phyloP scores from a whole-genome alignment of 164 flowering plant species.

The Aristolochia contorta region DNA sequence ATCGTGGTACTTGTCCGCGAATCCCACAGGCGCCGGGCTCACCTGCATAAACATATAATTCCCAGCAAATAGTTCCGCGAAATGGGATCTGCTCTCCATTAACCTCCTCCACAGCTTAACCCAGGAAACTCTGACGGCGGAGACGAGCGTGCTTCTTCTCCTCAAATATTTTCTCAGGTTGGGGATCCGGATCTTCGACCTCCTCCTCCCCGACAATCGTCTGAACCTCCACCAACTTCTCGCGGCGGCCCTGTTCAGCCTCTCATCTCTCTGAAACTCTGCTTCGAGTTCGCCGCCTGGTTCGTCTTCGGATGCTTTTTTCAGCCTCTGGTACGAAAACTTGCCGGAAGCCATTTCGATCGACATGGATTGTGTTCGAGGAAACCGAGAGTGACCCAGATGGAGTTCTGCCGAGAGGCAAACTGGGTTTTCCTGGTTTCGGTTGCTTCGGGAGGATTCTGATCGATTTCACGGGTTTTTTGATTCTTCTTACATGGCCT shows the following conservation, averaged over 20 bases:
- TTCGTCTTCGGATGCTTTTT: neutral
- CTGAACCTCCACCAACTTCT: constrained; percentile 8
- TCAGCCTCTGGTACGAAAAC: constrained; percentile 6
- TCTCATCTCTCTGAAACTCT: neutral
- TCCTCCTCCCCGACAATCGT: constrained; percentile 12
- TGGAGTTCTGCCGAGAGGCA: neutral
- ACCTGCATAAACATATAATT: constrained; percentile 74
- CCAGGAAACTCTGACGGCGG: constrained; percentile 22
- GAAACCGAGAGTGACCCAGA: neutral
- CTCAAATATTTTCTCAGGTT: constrained; percentile 25
- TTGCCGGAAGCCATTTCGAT: neutral
- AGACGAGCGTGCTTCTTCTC: constrained; percentile 21
- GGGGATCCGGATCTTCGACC: constrained; percentile 15
- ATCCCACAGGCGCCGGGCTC: constrained; percentile 12
- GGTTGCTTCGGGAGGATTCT: too few relatives aligned
- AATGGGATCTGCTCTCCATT: constrained; percentile 45
- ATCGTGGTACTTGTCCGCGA: neutral
- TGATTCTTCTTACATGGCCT: too few relatives aligned
- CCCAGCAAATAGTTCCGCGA: constrained; percentile 75
- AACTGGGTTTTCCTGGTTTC: too few relatives aligned
- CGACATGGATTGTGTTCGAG: neutral
- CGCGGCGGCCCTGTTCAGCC: neutral
- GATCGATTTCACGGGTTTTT: too few relatives aligned
- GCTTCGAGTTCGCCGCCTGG: neutral
- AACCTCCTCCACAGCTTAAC: constrained; percentile 43